Conservation (phyloP, 2,329 filamentous ascomycete genomes). For the Ophiocordyceps australis region DNA sequence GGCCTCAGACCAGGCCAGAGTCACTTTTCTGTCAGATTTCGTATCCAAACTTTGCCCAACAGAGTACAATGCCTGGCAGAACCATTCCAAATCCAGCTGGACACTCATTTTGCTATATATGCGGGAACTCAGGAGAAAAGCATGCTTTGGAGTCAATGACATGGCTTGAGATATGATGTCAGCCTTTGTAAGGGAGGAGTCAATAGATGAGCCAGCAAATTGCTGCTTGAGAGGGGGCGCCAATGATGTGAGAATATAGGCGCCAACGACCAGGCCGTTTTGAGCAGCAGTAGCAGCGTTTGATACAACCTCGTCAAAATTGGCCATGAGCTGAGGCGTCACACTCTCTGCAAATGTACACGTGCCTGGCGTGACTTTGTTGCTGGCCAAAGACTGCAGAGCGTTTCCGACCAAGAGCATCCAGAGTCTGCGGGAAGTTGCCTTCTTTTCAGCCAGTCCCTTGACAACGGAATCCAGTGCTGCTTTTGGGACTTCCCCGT, state of each 20-base stretch:
- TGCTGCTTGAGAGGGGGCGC: constrained; percentile 33
- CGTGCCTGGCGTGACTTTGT: constrained; percentile 26
- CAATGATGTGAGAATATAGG: constrained; percentile 55
- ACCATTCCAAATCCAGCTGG: constrained; percentile 66
- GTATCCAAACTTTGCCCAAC: constrained; percentile 36
- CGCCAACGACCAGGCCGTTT: constrained; percentile 63
- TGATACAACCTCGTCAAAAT: constrained; percentile 58
- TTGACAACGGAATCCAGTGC: constrained; percentile 58
- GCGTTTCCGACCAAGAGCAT: constrained; percentile 55
- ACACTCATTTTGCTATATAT: constrained; percentile 64
- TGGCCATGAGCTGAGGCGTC: constrained; percentile 39
- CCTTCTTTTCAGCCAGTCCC: constrained; percentile 72
- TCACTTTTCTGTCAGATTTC: constrained; percentile 26
- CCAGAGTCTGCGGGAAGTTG: constrained; percentile 64
- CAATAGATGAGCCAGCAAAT: constrained; percentile 31
- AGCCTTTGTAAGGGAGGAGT: constrained; percentile 32
- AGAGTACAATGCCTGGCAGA: constrained; percentile 49
- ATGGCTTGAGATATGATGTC: constrained; percentile 48
- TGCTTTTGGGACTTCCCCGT: constrained; percentile 42
- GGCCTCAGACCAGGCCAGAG: constrained; percentile 63
- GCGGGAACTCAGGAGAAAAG: constrained; percentile 69
- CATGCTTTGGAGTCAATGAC: constrained; percentile 59
- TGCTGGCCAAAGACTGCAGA: constrained; percentile 34
- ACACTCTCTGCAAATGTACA: constrained; percentile 33
- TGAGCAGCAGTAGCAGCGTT: constrained; percentile 70